phyloP scores from a whole-genome alignment of 1,139 yeast genomes.

The Zygotorulaspora mrakii region DNA sequence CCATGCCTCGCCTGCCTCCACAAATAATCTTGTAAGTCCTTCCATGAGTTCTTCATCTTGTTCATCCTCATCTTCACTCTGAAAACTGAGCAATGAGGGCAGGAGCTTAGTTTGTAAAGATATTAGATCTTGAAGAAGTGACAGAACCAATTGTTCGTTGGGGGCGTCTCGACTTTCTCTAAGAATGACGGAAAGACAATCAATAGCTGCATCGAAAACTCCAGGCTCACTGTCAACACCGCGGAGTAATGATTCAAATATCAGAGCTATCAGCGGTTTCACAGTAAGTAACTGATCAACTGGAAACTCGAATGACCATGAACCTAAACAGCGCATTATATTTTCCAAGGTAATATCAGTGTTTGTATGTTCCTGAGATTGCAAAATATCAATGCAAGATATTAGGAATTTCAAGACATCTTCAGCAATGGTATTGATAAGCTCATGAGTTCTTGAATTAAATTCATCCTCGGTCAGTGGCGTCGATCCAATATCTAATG shows the following conservation, averaged over 20 bases:
- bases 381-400: conserved; percentile 42
- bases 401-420: conserved; percentile 61
- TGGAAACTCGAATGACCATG: conserved; percentile 88
- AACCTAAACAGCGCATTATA: conserved; percentile 71
- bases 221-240: conserved; percentile 43
- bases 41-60: conserved; percentile 54
- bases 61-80: conserved; percentile 18
- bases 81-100: conserved; percentile 18
- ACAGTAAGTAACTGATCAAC: conserved; percentile 61
- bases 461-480: conserved; percentile 82
- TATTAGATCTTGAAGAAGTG: conserved; percentile 65
- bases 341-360: conserved; percentile 29
- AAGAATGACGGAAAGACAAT: conserved; percentile 74
- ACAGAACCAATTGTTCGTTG: conserved; percentile 56
- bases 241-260: conserved; percentile 59
- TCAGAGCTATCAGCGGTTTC: conserved; percentile 57
- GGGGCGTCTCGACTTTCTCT: conserved; percentile 78
- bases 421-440: conserved; percentile 65
- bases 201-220: conserved; percentile 82
- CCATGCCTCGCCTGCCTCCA: conserved; percentile 97
- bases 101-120: conserved; percentile 41
- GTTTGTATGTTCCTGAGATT: conserved; percentile 32
- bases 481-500: conserved; percentile 70
- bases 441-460: conserved; percentile 54
- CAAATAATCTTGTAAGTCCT: conserved; percentile 71